Percentiles rank a stretch among this genome's conserved stretches.
These are phyloP conservation scores for Fonsecaea pedrosoi DNA, from an alignment of 2,329 filamentous ascomycete species.

Conservation along the genomic window DNA sequence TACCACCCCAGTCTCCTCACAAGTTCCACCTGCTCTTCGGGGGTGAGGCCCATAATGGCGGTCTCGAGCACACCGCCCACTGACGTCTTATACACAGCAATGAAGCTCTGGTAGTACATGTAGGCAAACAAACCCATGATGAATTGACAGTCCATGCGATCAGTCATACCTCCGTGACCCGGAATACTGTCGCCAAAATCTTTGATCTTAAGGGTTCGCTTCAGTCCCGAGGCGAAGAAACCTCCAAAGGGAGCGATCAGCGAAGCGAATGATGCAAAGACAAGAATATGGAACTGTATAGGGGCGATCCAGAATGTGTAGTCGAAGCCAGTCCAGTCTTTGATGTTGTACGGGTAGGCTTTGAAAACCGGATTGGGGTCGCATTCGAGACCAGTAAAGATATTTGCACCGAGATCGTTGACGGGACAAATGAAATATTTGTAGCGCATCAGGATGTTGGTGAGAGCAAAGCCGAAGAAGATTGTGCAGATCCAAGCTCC, in stretches of 20 bases:
- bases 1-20: slow-evolving; percentile 68
- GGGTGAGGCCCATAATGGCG: slow-evolving; percentile 84
- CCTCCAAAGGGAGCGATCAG: slow-evolving; percentile 96
- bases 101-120: slow-evolving; percentile 98
- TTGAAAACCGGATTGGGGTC: slow-evolving; percentile 90
- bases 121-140: slow-evolving; percentile 99
- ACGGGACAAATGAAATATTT: slow-evolving; percentile 99
- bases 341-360: slow-evolving; percentile 74
- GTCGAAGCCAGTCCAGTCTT: slow-evolving; percentile 73
- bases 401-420: slow-evolving; percentile 91
- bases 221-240: slow-evolving; percentile 96
- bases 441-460: slow-evolving; percentile 83
- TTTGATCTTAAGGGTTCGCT: slow-evolving; percentile 99
- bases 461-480: slow-evolving; percentile 80
- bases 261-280: slow-evolving; percentile 91
- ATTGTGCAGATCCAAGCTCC: slow-evolving; percentile 96
- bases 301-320: slow-evolving; percentile 78
- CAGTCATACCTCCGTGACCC: slow-evolving; percentile 96
- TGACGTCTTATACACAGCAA: slow-evolving; percentile 83
- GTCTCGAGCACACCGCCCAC: slow-evolving; percentile 88
- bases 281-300: slow-evolving; percentile 90
- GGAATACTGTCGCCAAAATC: slow-evolving; percentile 99
- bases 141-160: slow-evolving; percentile 99
- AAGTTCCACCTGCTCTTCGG: slow-evolving; percentile 87
- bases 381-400: slow-evolving; percentile 89